Evolutionary conservation across 1,284 basidiomycete species (phyloP).

Genomic region (Flammula alnicola): DNA sequence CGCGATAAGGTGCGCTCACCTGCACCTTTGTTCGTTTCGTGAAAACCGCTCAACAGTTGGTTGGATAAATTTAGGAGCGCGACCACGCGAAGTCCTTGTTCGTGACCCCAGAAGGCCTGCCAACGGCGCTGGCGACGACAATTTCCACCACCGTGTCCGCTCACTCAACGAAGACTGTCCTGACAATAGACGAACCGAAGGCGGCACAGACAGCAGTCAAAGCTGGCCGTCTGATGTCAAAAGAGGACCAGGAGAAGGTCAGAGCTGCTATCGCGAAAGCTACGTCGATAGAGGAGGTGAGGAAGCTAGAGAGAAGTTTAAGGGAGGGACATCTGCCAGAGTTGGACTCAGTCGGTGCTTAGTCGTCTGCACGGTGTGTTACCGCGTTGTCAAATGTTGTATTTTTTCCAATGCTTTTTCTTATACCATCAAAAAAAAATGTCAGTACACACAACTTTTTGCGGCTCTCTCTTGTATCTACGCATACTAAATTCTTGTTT

Average conservation of each 20-base stretch:
- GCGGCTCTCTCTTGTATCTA: conserved; percentile 3
- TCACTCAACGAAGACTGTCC: conserved; percentile 56
- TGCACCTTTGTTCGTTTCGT: conserved; percentile 30
- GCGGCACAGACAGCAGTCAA: conserved; percentile 59
- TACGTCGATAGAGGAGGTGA: conserved; percentile 89
- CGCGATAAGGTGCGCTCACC: conserved; percentile 85
- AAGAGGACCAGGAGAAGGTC: conserved; percentile 90
- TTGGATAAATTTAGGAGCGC: conserved; percentile 64
- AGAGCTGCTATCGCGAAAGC: conserved; percentile 91
- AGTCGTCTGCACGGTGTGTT: conserved; percentile 32
- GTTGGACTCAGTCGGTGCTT: conserved; percentile 77
- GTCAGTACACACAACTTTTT: conserved; percentile 3
- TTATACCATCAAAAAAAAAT: conserved; percentile 19
- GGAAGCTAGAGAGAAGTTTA: conserved; percentile 85
- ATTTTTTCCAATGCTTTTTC: conserved; percentile 26
- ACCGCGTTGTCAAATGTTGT: conserved; percentile 23
- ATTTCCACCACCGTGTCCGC: conserved; percentile 76
- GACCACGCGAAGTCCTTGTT: conserved; percentile 76
- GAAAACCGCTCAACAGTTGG: conserved; percentile 16
- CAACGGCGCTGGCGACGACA: conserved; percentile 82
- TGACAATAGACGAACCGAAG: conserved; percentile 77
- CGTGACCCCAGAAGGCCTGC: conserved; percentile 74
- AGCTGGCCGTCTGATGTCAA: conserved; percentile 87
- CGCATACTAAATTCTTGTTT: not conserved
- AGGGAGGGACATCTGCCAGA: conserved; percentile 85